Evolutionary conservation across 306 rosid genomes (phyloP).

Genomic region (Corylus americana): DNA sequence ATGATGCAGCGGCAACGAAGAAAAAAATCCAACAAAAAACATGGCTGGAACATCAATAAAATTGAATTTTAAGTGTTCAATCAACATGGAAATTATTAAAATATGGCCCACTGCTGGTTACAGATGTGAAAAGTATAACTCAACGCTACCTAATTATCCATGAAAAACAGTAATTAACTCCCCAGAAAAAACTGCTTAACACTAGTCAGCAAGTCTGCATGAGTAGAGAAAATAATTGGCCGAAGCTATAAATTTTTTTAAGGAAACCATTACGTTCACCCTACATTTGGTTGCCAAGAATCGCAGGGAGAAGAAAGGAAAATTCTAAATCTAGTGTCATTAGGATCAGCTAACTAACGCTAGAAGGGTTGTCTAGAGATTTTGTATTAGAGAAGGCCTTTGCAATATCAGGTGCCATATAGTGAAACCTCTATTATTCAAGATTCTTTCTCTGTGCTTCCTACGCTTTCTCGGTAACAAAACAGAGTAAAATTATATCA

Average conservation of each 20-base stretch:
- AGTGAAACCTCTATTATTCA: neutral
- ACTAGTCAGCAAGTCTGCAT: neutral
- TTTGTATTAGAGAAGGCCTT: neutral
- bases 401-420: neutral
- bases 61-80: neutral
- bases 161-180: neutral
- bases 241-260: neutral
- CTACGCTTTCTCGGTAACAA: neutral
- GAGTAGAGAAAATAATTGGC: neutral
- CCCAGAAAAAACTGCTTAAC: neutral
- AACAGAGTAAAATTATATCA: neutral
- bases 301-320: neutral
- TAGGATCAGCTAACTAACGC: neutral
- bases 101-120: neutral
- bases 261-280: neutral
- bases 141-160: neutral
- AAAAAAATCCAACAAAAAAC: neutral
- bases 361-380: neutral
- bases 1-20: neutral
- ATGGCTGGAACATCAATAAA: neutral
- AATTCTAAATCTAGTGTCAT: neutral
- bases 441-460: neutral
- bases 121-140: neutral
- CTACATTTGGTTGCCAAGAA: neutral
- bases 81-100: neutral